A percentile compares a stretch with the other conserved stretches of the same genome.
Evolutionary conservation across 495 filamentous ascomycete genomes (phyloP).

Genomic region (Penicillium arizonense): DNA sequence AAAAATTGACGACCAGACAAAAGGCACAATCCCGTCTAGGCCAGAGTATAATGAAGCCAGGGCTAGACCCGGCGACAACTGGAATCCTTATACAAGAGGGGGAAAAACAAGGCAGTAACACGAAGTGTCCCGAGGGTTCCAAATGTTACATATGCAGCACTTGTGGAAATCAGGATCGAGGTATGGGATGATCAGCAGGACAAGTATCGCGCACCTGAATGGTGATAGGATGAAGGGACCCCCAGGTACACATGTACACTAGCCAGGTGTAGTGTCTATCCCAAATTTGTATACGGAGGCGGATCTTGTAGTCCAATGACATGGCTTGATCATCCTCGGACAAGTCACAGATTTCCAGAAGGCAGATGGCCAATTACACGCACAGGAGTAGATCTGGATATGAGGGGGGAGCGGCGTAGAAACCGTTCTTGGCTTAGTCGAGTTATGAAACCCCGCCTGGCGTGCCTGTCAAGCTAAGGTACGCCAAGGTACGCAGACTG

Average conservation of each 20-base stretch:
- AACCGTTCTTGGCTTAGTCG: slow-evolving; percentile 11
- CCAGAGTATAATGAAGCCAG: slow-evolving; percentile 22
- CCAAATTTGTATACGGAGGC: slow-evolving; percentile 7
- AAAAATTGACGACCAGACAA: slow-evolving; percentile 11
- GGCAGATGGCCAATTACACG: slow-evolving; percentile 9
- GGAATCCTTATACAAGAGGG: slow-evolving; percentile 20
- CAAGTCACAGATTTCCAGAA: slow-evolving; percentile 15
- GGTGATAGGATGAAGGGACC: not conserved
- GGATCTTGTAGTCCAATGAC: slow-evolving; percentile 6
- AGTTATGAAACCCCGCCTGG: not conserved
- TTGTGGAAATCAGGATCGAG: slow-evolving; percentile 9
- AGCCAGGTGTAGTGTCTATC: not conserved
- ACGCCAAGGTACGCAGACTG: not conserved
- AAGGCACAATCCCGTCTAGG: slow-evolving; percentile 17
- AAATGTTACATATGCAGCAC: slow-evolving; percentile 14
- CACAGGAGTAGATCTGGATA: slow-evolving; percentile 11
- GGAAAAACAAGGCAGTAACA: not conserved
- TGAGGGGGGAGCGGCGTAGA: slow-evolving; percentile 10
- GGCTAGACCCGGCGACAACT: slow-evolving; percentile 4
- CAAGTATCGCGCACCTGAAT: not conserved
- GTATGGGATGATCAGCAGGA: slow-evolving; percentile 6
- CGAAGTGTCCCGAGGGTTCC: slow-evolving; percentile 10
- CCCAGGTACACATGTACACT: not conserved
- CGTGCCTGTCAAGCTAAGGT: slow-evolving; percentile 5
- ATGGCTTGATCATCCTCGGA: slow-evolving; percentile 16